Conservation (phyloP, 2,329 filamentous ascomycete species). For the Penicillium sp. region DNA sequence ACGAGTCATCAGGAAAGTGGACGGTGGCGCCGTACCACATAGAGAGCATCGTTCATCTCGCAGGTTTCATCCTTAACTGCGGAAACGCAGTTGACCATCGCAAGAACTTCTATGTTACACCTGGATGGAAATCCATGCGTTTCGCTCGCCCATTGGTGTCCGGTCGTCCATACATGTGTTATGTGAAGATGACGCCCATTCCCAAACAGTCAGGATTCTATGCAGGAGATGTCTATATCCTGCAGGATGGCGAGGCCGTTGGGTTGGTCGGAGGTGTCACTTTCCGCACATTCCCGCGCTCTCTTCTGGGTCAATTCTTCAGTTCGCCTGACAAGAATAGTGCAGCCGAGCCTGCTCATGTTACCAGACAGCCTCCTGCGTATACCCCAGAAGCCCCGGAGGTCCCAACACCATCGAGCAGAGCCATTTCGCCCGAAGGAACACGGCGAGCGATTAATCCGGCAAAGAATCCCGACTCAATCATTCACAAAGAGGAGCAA, state of each 20-base stretch:
- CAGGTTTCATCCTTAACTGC: constrained; percentile 38
- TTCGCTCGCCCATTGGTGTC: constrained; percentile 27
- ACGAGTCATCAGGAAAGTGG: constrained; percentile 30
- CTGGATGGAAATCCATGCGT: constrained; percentile 32
- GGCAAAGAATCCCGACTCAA: neutral
- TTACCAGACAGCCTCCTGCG: neutral
- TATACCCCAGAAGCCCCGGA: neutral
- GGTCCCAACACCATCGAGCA: neutral
- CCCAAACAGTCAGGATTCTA: constrained; percentile 27
- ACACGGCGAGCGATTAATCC: neutral
- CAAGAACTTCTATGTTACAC: constrained; percentile 37
- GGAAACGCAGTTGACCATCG: constrained; percentile 27
- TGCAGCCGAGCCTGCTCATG: neutral
- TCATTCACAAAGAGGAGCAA: neutral
- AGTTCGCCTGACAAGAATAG: neutral
- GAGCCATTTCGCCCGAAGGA: neutral
- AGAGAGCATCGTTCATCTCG: constrained; percentile 41
- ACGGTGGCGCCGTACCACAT: constrained; percentile 38
- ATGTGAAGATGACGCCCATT: constrained; percentile 33
- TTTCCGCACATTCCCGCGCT: constrained; percentile 36
- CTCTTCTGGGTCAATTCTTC: constrained; percentile 24
- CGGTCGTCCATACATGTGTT: constrained; percentile 31
- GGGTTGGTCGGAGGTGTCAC: constrained; percentile 33
- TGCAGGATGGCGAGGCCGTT: constrained; percentile 36
- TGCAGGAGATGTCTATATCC: constrained; percentile 43